Base-by-base conservation (phyloP, 495 filamentous ascomycete genomes). In the Aspergillus wentii region DNA sequence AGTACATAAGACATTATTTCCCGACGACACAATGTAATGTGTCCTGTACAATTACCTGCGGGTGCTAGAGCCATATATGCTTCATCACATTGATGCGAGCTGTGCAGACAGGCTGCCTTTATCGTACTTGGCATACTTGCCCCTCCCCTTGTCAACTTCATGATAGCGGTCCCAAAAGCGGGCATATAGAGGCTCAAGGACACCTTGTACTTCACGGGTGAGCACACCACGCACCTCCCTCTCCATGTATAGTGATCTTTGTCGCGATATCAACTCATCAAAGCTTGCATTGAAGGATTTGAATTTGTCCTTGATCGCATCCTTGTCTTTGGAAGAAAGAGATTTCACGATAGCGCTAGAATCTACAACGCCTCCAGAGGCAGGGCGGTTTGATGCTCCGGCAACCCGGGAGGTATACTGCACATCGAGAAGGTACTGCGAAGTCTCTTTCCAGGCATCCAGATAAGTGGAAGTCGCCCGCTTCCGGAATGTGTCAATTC, bases 111-210 rank as follows among this genome's bases (percentile, higher is more conserved):
- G 50, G 30, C 56, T 62, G 13, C 72, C 74, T 66, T 95, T 95
- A 64, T 96, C 89, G 57, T 92, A 97, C 70, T 91, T 95, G 63
- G 91, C 88, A 64, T 97, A 95, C 65, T 97, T 97, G 41, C 88
- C 88, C 57, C 86, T 86, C 21, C 92, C 89, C 64, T 92, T 95
- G 64, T 97, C 94, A 48, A 95, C 74, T 68, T 97, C 92, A 57
- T 96, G 91, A 64, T 99, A 99, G 14, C 90, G 80, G 65, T 97
- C 94, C 73, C 88, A 95, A 65, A 97, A 99, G 9, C 94, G 77
- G 34, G 79, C 79, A 69, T 99, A 99, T 13, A 99, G 74, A 30
- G 94, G 89, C 65, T 95, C 91, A 30, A 97, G 82, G 58, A 94
- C 84, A 35, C 78, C 78, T 62, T 88, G 86, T 41, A 96, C 79